Base-by-base conservation (phyloP, 805 yeast genomes). In the Starmerella tilneyi region DNA sequence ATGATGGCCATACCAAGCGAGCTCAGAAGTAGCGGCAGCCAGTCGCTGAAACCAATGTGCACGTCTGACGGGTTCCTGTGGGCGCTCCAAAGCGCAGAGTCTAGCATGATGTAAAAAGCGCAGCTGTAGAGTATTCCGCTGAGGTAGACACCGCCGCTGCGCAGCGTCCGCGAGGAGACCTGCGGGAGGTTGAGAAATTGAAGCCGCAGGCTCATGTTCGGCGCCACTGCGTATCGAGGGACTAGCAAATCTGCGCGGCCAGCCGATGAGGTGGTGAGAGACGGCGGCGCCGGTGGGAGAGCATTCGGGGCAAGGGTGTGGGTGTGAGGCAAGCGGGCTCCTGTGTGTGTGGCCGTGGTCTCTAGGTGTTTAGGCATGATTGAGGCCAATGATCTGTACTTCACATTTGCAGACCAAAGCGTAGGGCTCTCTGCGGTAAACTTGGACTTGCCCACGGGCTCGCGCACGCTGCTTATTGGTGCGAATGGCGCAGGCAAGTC, bases 401-500 rank as follows among this genome's bases (percentile, higher is more conserved):
- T 86, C 62, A 76, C 73, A 22, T 89, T 82, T 58, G 74, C 81
- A 1, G 67, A 72, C 43, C 67, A 72, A 3, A 71, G 72, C 41
- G 73, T 83, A 3, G 94, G 95, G 0, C 67, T 92, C 13, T 72
- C 73, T 24, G 70, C 83, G 38, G 72, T 89, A 50, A 68, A 70
- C 29, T 57, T 92, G 32, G 54, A 66, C 11, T 70, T 92, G 17
- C 77, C 79, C 1, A 75, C 81, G 72, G 78, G 81, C 6, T 74
- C 89, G 1, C 72, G 95, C 48, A 76, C 88, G 9, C 67, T 92
- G 28, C 63, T 92, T 7, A 72, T 92, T 20, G 98, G 98, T 0
- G 94, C 97, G 11, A 88, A 88, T 56, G 98, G 98, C 16, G 97
- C 98, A 1, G 97, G 98, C 4, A 92, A 92, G 62, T 84, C 96